These are phyloP conservation scores for Trifolium dubium DNA, from an alignment of 306 rosid genomes.

Conservation along the genomic window DNA sequence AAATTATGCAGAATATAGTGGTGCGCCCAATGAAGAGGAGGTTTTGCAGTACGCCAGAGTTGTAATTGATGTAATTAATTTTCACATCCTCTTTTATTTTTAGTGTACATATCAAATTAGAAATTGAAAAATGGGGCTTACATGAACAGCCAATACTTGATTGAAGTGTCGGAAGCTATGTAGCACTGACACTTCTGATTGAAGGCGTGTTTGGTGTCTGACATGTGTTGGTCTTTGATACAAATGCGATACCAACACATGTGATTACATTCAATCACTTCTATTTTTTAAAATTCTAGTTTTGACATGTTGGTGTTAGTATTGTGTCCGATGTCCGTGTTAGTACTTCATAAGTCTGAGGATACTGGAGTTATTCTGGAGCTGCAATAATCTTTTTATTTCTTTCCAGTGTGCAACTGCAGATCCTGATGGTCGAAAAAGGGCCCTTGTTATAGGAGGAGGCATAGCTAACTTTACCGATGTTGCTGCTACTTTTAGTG, in stretches of 20 bases:
- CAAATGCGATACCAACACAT: no score
- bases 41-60: conserved; percentile 97
- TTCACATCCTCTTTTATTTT: conserved; percentile 18
- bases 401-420: conserved; percentile 87
- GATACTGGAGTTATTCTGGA: conserved; percentile 3
- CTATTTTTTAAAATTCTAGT: no score
- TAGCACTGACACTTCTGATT: no score
- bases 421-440: conserved; percentile 78
- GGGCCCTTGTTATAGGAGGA: conserved; percentile 97
- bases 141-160: neutral
- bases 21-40: conserved; percentile 98
- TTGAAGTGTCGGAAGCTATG: neutral
- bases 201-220: no score
- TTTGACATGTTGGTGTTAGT: no score
- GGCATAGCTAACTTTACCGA: conserved; percentile 98
- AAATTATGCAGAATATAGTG: conserved; percentile 96
- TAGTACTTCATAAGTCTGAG: neutral
- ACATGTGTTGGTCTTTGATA: no score
- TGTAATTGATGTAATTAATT: conserved; percentile 78
- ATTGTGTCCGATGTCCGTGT: no score
- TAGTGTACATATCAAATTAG: conserved; percentile 3
- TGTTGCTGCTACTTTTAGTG: conserved; percentile 94
- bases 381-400: conserved; percentile 38
- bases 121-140: neutral
- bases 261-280: no score